phyloP scores from a whole-genome alignment of 257 asterid genomes.

The Nemophila menziesii region DNA sequence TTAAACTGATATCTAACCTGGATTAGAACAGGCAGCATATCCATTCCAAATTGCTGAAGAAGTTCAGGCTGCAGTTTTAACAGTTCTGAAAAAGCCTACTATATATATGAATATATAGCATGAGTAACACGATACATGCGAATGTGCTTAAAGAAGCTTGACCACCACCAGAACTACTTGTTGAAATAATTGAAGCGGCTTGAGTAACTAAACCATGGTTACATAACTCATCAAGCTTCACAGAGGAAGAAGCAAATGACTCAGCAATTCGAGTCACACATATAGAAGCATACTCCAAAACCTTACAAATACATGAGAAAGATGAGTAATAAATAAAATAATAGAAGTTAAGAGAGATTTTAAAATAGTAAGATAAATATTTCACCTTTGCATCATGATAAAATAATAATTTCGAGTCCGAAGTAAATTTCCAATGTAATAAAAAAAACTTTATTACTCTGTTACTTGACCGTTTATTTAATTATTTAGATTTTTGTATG shows the following conservation, averaged over 20 bases:
- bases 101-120: not conserved
- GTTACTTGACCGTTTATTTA: no score
- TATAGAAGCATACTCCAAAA: conserved; percentile 88
- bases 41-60: conserved; percentile 84
- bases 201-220: conserved; percentile 92
- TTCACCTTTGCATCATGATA: no score
- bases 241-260: conserved; percentile 91
- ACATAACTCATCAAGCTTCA: conserved; percentile 88
- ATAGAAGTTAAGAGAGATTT: no score
- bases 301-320: conserved; percentile 28
- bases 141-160: conserved; percentile 89
- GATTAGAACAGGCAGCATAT: conserved; percentile 81
- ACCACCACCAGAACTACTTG: conserved; percentile 81
- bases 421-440: no score
- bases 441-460: no score
- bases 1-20: conserved; percentile 45
- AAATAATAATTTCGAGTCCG: conserved; percentile 1
- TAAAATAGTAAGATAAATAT: no score
- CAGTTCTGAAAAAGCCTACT: conserved; percentile 52
- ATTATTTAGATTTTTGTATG: no score
- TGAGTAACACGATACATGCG: conserved; percentile 57
- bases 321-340: conserved; percentile 4
- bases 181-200: conserved; percentile 81
- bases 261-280: conserved; percentile 98
- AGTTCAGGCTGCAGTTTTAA: conserved; percentile 90